Base-by-base conservation (phyloP, 2,329 filamentous ascomycete species). In the Neoarthrinium moseri region DNA sequence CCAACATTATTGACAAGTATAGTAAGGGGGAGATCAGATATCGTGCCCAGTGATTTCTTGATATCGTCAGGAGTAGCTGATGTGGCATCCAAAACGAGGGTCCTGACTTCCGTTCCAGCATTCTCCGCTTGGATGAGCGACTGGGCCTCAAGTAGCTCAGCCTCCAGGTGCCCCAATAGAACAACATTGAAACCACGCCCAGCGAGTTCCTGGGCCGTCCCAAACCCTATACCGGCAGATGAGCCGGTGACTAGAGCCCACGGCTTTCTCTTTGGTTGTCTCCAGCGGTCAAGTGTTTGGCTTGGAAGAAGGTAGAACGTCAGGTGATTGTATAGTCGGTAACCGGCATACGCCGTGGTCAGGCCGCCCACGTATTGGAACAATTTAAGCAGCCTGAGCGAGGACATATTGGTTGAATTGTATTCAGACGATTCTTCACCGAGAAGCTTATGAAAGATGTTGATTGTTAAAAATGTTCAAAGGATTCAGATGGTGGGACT, bases 1-100 rank as follows among this genome's bases (percentile, higher is more conserved):
- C 61, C 63, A 45, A 64, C 57, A 49, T 65, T 65, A 56, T 66
- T 66, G 47, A 66, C 52, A 2, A 67, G 57, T 21, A 67, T 57
- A 21, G 60, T 57, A 17, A 68, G 47, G 20, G 57, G 46, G 11
- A 64, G 45, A 34, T 51, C 49, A 23, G 51, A 45, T 30, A 60
- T 45, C 23, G 56, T 43, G 36, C 48, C 43, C 35, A 60, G 49
- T 15, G 55, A 51, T 29, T 47, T 48, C 18, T 58, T 50, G 34
- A 64, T 54, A 34, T 60, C 56, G 34, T 54, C 46, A 11, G 57
- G 54, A 27, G 58, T 58, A 36, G 59, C 61, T 20, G 54, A 56
- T 38, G 53, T 50, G 21, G 58, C 56, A 50, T 66, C 54, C 43
- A 64, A 53, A 30, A 62, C 54, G 30, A 66, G 41, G 36, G 53